Conservation (phyloP, 306 rosid species). For the Cucumis melo region DNA sequence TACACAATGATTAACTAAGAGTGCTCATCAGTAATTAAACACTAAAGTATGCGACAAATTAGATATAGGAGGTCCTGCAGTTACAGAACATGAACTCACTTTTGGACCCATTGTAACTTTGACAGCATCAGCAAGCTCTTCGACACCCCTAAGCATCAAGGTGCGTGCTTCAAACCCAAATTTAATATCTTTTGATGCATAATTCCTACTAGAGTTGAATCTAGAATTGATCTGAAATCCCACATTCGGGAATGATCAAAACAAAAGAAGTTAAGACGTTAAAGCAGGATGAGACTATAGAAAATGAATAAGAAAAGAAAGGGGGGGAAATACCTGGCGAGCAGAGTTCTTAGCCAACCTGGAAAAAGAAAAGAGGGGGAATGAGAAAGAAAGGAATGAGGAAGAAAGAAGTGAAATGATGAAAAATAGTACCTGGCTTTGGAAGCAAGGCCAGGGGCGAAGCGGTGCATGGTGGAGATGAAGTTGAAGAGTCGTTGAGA, state of each 20-base stretch:
- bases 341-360: background rate
- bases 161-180: conserved; percentile 42
- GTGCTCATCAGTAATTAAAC: background rate
- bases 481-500: background rate
- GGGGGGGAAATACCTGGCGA: background rate
- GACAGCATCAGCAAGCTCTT: conserved; percentile 42
- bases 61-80: too few species aligned
- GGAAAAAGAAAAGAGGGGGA: background rate
- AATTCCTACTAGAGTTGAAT: conserved; percentile 25
- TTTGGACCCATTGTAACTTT: conserved; percentile 7
- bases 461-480: conserved; percentile 27
- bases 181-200: conserved; percentile 40
- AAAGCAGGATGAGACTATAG: background rate
- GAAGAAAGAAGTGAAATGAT: background rate
- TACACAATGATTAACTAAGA: background rate
- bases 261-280: background rate
- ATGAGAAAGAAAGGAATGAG: conserved; percentile 1
- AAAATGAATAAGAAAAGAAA: background rate
- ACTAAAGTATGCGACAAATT: background rate
- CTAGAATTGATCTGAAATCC: conserved; percentile 26
- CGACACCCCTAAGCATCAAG: conserved; percentile 40
- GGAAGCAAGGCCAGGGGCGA: conserved; percentile 29
- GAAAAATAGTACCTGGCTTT: conserved; percentile 25
- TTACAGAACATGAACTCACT: background rate
- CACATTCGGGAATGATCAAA: background rate